Evolutionary conservation across 208 protist genomes (phyloP), one percentile per base, ranked within the genome.

Genomic region (Novymonas esmeraldas): DNA sequence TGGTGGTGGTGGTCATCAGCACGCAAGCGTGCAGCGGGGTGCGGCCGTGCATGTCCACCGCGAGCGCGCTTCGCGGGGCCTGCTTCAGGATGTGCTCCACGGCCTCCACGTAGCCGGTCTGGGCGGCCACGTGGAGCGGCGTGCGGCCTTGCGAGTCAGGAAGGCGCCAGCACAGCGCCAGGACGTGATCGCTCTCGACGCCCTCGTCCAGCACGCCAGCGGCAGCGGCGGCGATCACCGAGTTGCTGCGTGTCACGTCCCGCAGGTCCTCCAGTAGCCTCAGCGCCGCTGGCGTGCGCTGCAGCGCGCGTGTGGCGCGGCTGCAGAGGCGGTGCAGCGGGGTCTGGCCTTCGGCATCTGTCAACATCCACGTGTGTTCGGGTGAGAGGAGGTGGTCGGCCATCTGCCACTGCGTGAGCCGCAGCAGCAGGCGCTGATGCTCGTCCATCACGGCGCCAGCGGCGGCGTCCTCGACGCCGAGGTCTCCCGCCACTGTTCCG

Each of bases 261-360:
- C 74, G 49, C 42, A 69, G 24, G 22, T 78, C 70, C 3, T 44
- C 33, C 44, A 71, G 49, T 28, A 93, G 70, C 34, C 73, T 39
- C 14, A 84, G 64, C 18, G 90, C 41, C n/a, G 83, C 77, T 0
- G 64, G 55, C 4, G 38, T 36, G 22, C 28, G 42, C 70, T 93
- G 84, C 20, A 63, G 55, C 2, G 51, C 36, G 7, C 44, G 63
- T 6, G 76, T 75, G n/a, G 48, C 52, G 20, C 82, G 81, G 24
- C 69, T 48, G 56, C 84, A 93, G 11, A 93, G 46, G 28, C 85
- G 31, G 70, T 94, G 88, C 58, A 94, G 72, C 20, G 83, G 78
- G 0, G 78, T 90, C 18, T 73, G 70, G 4, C 71, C 79, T 0
- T 70, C 38, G 33, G 66, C 56, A 65, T 94, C 82, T 13, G 78